phyloP scores from a whole-genome alignment of 192 early-diverging fungal species.

The Piromyces finnis region DNA sequence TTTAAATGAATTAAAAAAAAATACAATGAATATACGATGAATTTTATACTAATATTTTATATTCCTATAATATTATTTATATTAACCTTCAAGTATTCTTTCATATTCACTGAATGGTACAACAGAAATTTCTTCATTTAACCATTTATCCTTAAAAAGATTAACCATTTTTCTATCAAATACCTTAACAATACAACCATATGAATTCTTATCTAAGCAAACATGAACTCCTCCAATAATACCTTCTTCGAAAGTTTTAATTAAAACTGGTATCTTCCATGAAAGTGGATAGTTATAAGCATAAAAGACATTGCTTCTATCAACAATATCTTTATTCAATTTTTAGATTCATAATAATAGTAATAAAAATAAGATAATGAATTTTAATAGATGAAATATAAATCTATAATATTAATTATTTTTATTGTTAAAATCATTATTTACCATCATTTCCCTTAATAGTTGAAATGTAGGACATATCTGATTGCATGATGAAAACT shows the following conservation, averaged over 20 bases:
- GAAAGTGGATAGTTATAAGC: neutral
- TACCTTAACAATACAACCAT: neutral
- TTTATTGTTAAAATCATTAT: neutral
- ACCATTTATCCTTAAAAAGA: neutral
- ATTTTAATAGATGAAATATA: too few relatives aligned
- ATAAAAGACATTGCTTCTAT: neutral
- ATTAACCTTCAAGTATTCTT: neutral
- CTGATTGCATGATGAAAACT: neutral
- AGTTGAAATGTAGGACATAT: neutral
- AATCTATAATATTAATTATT: too few relatives aligned
- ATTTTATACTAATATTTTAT: too few relatives aligned
- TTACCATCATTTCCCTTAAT: neutral
- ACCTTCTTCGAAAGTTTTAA: neutral
- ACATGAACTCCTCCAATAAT: neutral
- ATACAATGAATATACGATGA: too few relatives aligned
- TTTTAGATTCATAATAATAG: neutral
- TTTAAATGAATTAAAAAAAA: too few relatives aligned
- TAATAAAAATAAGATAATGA: too few relatives aligned
- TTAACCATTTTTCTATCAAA: neutral
- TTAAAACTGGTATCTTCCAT: neutral
- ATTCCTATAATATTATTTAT: too few relatives aligned
- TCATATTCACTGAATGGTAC: neutral
- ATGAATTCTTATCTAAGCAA: neutral
- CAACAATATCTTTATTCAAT: neutral
- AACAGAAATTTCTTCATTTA: neutral